Evolutionary conservation across 2,329 filamentous ascomycete species (phyloP), one percentile per base, ranked within the genome.

Genomic region (Rutstroemia sydowiana): DNA sequence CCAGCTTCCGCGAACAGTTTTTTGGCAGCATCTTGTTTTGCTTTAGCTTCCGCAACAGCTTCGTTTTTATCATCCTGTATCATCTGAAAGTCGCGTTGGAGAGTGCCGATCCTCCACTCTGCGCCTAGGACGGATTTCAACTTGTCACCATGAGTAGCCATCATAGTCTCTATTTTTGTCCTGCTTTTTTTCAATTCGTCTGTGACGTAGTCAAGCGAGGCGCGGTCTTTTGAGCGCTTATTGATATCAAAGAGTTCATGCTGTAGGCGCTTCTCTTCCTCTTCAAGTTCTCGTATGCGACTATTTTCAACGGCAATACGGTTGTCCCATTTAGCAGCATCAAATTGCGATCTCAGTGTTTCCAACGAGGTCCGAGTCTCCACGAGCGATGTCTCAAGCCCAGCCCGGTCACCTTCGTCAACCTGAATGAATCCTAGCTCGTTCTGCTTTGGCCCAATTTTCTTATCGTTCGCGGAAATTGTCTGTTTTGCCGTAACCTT

Each of bases 191-290:
- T 79, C 26, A 89, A 69, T 63, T 95, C 87, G 60, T 90, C 91
- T 63, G 86, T 90, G 31, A 91, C 77, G 60, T 87, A 83, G 52
- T 95, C 88, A 10, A 98, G 76, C 61, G 87, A 85, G 11, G 92
- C 93, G 34, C 90, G 79, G 56, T 95, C 90, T 3, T 85, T 82
- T 5, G 90, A 89, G 52, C 87, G 79, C 52, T 84, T 83, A 2
- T 87, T 95, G 53, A 85, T 88, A 61, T 95, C 86, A 8, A 90
- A 78, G 32, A 96, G 78, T 65, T 97, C 92, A n/a, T 77, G 73
- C 41, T 85, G 84, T 26, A 97, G 75, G 59, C 76, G 82, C 32
- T 87, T 81, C 54, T 79, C 84, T 61, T 86, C 81, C 18, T 78
- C 81, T 62, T 96, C 89, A 1, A 95, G 70, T 40, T 78, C 74